These are phyloP conservation scores for Cyberlindnera sargentensis DNA, from an alignment of 805 yeast genomes.

Conservation along the genomic window DNA sequence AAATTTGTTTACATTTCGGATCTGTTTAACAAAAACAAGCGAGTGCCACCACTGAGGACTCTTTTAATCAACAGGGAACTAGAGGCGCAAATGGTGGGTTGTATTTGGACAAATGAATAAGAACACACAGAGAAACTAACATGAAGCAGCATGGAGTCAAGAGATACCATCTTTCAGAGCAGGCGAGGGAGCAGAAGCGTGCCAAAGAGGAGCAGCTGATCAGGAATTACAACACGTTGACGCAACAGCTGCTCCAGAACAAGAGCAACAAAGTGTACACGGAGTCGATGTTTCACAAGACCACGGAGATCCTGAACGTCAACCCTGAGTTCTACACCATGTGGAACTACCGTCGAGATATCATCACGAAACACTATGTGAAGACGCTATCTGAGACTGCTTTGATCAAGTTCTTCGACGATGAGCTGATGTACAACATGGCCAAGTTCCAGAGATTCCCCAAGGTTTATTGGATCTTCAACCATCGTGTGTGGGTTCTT, in stretches of 20 bases:
- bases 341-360: slow-evolving; percentile 87
- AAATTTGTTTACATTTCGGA: no score
- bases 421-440: slow-evolving; percentile 59
- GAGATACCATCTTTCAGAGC: slow-evolving; percentile 48
- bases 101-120: no score
- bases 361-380: slow-evolving; percentile 29
- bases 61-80: no score
- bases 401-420: slow-evolving; percentile 31
- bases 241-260: slow-evolving; percentile 33
- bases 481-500: slow-evolving; percentile 81
- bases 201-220: slow-evolving; percentile 58
- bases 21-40: no score
- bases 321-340: slow-evolving; percentile 86
- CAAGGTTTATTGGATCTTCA: slow-evolving; percentile 97
- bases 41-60: no score
- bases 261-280: slow-evolving; percentile 27
- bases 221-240: slow-evolving; percentile 41
- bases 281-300: slow-evolving; percentile 38
- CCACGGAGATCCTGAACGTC: slow-evolving; percentile 48
- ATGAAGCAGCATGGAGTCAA: slow-evolving; percentile 60
- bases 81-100: slow-evolving; percentile 4
- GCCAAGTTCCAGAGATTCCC: slow-evolving; percentile 59
- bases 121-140: not conserved
- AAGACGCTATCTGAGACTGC: slow-evolving; percentile 15
- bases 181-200: slow-evolving; percentile 44